Conservation (phyloP, 768 basidiomycete species). For the Agaricus subrufescens region DNA sequence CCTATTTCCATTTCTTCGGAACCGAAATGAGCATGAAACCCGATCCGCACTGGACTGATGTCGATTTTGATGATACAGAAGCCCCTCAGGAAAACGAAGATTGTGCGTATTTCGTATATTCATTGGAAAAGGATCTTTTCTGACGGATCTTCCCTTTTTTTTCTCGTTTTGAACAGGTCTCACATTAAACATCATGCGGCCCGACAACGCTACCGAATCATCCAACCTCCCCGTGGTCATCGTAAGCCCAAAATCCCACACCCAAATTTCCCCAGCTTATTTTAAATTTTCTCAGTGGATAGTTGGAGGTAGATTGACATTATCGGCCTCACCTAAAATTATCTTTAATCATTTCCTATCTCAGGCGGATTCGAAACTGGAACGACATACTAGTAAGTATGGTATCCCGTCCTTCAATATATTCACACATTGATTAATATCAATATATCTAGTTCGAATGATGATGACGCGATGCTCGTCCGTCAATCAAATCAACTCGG, state of each 20-base stretch:
- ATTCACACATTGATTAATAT: background rate
- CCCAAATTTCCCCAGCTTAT: background rate
- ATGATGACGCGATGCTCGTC: conserved; percentile 29
- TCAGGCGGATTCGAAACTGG: conserved; percentile 24
- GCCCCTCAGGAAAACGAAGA: conserved; percentile 19
- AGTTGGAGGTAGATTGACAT: conserved; percentile 27
- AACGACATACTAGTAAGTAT: conserved; percentile 16
- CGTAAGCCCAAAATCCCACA: conserved; percentile 23
- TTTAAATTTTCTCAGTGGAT: conserved; percentile 32
- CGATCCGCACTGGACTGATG: conserved; percentile 1
- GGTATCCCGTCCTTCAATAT: background rate
- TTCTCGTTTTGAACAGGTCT: conserved; percentile 23
- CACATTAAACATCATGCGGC: conserved; percentile 43
- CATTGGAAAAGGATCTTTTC: background rate
- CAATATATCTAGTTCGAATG: conserved; percentile 30
- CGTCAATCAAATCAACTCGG: conserved; percentile 36
- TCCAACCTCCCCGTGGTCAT: conserved; percentile 45
- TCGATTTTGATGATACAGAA: conserved; percentile 5
- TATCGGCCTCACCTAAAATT: too few relatives aligned
- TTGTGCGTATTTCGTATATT: conserved; percentile 13
- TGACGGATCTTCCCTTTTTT: too few relatives aligned
- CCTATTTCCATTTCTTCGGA: background rate
- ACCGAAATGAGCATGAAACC: background rate
- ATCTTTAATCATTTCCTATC: background rate
- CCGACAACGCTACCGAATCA: conserved; percentile 25